Percentiles rank a stretch among this genome's conserved stretches.
Conservation (phyloP, 768 basidiomycete genomes). For the Exsudoporus frostii region DNA sequence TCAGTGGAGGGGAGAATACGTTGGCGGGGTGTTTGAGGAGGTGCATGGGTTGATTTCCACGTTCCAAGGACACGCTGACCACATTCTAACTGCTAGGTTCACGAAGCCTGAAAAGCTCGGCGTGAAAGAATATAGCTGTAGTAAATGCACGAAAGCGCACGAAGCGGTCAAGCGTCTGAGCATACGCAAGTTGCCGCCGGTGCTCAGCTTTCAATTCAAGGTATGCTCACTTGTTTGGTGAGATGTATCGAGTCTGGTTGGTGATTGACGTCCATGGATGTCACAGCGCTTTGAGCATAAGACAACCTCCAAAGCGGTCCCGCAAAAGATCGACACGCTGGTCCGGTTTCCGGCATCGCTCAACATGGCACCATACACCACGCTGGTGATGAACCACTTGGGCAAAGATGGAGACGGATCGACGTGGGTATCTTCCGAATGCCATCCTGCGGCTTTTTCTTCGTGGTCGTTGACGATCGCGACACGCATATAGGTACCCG, state of each 20-base stretch:
- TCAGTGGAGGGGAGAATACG: slow-evolving; percentile 54
- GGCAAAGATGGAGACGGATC: slow-evolving; percentile 40
- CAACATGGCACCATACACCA: slow-evolving; percentile 88
- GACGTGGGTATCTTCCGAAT: slow-evolving; percentile 19
- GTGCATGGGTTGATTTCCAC: slow-evolving; percentile 33
- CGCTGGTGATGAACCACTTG: slow-evolving; percentile 50
- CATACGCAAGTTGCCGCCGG: slow-evolving; percentile 81
- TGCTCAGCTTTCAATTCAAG: slow-evolving; percentile 94
- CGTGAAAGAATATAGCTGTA: slow-evolving; percentile 79
- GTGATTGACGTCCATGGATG: background rate
- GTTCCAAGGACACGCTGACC: background rate
- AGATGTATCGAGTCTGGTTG: no score
- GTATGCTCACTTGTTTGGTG: slow-evolving; percentile 25
- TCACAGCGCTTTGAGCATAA: slow-evolving; percentile 89
- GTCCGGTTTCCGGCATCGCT: slow-evolving; percentile 80
- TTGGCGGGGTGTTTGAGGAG: slow-evolving; percentile 73
- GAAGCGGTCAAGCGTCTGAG: slow-evolving; percentile 84
- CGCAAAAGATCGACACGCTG: slow-evolving; percentile 80
- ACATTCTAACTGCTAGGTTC: slow-evolving; percentile 46
- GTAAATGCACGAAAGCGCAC: slow-evolving; percentile 73
- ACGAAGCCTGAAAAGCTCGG: slow-evolving; percentile 84
- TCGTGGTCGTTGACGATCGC: background rate
- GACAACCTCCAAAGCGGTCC: slow-evolving; percentile 62
- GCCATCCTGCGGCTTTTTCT: background rate
- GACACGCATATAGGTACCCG: slow-evolving; percentile 34